A percentile compares a stretch with the other conserved stretches of the same genome.
Evolutionary conservation across 2,329 filamentous ascomycete genomes (phyloP).

Genomic region (Capronia coronata): DNA sequence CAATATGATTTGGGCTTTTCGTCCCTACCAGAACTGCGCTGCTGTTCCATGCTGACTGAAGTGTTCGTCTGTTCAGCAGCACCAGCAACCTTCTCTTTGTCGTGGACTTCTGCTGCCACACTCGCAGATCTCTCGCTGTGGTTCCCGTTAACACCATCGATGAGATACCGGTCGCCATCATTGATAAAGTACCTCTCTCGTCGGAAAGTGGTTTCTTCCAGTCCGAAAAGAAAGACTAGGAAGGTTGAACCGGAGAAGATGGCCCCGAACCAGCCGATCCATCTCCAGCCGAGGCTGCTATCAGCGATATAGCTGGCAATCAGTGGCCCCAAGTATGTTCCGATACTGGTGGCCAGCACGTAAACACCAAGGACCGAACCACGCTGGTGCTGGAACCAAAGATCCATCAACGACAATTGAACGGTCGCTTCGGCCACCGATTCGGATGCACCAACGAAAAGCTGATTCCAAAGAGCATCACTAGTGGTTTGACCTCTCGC

Average conservation of each 20-base stretch:
- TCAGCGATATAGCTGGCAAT: constrained; percentile 48
- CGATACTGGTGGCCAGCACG: constrained; percentile 50
- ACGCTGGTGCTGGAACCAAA: constrained; percentile 54
- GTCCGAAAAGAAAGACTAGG: constrained; percentile 45
- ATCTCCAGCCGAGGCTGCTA: constrained; percentile 46
- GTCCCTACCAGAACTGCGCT: constrained; percentile 10
- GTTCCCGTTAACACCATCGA: constrained; percentile 17
- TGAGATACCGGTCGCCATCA: constrained; percentile 18
- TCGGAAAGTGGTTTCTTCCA: constrained; percentile 45
- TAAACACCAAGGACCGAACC: constrained; percentile 51
- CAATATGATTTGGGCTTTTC: constrained; percentile 45
- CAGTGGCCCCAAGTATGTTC: constrained; percentile 51
- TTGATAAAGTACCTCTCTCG: constrained; percentile 21
- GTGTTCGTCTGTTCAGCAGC: constrained; percentile 1
- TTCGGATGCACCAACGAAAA: constrained; percentile 54
- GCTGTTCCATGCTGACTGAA: constrained; percentile 15
- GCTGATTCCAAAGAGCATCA: constrained; percentile 51
- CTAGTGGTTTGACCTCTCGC: constrained; percentile 39
- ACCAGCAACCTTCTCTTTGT: constrained; percentile 10
- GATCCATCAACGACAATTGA: constrained; percentile 52
- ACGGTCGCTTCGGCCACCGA: constrained; percentile 52
- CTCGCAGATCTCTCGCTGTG: constrained; percentile 9
- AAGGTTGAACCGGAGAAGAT: constrained; percentile 47
- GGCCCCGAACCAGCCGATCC: constrained; percentile 49
- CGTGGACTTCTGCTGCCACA: neutral